Evolutionary conservation across 345 rosid species (phyloP), one percentile per base, ranked within the genome.

Genomic region (Boechera retrofracta): DNA sequence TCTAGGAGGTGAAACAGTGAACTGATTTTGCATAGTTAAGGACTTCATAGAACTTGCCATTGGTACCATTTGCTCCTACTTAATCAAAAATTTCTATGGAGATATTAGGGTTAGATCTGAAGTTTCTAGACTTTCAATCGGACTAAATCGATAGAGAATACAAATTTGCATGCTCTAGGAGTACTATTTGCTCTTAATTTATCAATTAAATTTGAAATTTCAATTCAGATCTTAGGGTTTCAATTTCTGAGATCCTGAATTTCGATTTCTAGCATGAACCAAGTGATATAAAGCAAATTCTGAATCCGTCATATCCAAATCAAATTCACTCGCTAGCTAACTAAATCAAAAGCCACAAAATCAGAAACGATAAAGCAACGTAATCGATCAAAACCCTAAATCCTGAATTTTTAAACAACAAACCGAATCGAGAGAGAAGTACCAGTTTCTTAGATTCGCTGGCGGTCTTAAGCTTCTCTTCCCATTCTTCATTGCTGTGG

Each of bases 371-470:
- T 5, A 53, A 36, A 48, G 2, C 29, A 36, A 29, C 1, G 13
- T 35, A 13, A 38, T 6, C 26, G 7, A 42, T 2, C 31, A 47
- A 73, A 75, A 48, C 47, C 63, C 45, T 54, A 57, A 65, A 33
- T 53, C 52, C 3, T 2, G n/a, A 35, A 7, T 8, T 33, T 38
- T 10, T 8, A 10, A 10, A 10, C 47, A 0, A 1, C 12, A 31
- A 31, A 59, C 8, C 41, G 10, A 26, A 12, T 15, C 48, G 38
- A 64, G 72, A 47, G 5, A 39, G 6, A 47, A 3, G 29, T 60
- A 89, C 94, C 85, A 87, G 73, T 51, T 86, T 83, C 80, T 83
- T 85, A 63, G 89, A 69, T 11, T 83, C 86, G 2, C 53, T 66
- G 21, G 85, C 84, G 60, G 69, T 85, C 45, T 77, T 73, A 77